These are phyloP conservation scores for Kodamaea jinghongensis DNA, from an alignment of 805 yeast genomes.

Conservation along the genomic window DNA sequence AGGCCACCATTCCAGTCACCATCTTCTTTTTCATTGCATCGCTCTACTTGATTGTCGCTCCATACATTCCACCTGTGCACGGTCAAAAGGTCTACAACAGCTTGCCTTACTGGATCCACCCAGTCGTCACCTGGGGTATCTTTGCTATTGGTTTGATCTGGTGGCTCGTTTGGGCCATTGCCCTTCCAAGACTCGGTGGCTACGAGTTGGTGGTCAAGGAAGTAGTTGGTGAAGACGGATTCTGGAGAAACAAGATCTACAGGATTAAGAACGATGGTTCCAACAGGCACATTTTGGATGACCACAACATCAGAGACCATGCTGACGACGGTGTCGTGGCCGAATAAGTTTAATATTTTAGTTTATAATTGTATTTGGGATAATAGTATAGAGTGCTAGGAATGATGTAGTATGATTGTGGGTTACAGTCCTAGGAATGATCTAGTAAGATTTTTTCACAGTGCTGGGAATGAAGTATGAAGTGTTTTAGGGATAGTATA, in stretches of 20 bases:
- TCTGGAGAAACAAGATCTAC: conserved; percentile 63
- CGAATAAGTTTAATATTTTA: neutral
- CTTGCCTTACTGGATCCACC: conserved; percentile 75
- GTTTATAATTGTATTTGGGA: neutral
- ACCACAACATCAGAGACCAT: conserved; percentile 1
- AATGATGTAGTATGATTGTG: too few relatives aligned
- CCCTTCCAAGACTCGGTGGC: conserved; percentile 54
- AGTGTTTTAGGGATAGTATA: too few relatives aligned
- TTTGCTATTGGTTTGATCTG: conserved; percentile 63
- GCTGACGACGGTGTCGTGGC: neutral
- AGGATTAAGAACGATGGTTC: conserved; percentile 27
- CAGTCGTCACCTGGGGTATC: conserved; percentile 80
- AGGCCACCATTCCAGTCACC: conserved; percentile 61
- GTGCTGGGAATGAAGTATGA: too few relatives aligned
- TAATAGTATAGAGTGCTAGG: neutral
- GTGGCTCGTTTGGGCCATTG: conserved; percentile 61
- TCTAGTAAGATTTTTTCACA: too few relatives aligned
- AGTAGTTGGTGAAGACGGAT: conserved; percentile 63
- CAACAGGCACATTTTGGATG: conserved; percentile 5
- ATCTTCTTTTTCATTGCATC: conserved; percentile 64
- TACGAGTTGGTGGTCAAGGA: conserved; percentile 53
- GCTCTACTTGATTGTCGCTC: conserved; percentile 68
- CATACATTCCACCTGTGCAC: conserved; percentile 69
- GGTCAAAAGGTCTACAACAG: conserved; percentile 67
- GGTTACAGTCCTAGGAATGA: too few relatives aligned